Evolutionary conservation across 208 protist species (phyloP).

Genomic region (Trypanosoma conorhini): DNA sequence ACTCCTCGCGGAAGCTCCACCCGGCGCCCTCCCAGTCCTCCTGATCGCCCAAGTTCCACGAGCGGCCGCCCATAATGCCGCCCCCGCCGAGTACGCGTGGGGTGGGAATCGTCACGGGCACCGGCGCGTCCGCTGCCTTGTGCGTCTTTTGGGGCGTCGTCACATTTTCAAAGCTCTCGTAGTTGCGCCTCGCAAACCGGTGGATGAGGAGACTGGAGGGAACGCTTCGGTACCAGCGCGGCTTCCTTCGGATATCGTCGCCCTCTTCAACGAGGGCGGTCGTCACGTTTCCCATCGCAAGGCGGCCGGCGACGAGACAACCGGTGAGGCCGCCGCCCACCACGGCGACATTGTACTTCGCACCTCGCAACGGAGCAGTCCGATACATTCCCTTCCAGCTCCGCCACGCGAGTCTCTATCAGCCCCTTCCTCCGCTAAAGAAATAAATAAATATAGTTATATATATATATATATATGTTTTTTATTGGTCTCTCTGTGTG

Average conservation of each 20-base stretch:
- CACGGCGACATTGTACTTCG: slow-evolving; percentile 59
- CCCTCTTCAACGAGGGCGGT: slow-evolving; percentile 74
- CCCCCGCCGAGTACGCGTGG: slow-evolving; percentile 74
- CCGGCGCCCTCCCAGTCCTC: slow-evolving; percentile 59
- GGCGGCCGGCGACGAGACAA: slow-evolving; percentile 68
- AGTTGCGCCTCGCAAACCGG: slow-evolving; percentile 55
- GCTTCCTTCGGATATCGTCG: slow-evolving; percentile 53
- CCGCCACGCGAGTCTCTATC: neutral
- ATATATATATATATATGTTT: too few relatives aligned
- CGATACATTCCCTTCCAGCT: slow-evolving; percentile 3
- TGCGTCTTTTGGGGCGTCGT: too few relatives aligned
- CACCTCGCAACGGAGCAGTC: neutral
- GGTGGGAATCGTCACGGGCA: slow-evolving; percentile 65
- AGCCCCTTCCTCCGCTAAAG: too few relatives aligned
- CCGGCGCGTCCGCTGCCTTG: slow-evolving; percentile 43
- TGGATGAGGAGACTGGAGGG: slow-evolving; percentile 58
- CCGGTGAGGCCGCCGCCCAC: slow-evolving; percentile 70
- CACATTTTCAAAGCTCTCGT: slow-evolving; percentile 51
- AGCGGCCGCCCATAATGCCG: slow-evolving; percentile 77
- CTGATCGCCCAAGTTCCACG: slow-evolving; percentile 73
- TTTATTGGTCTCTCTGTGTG: too few relatives aligned
- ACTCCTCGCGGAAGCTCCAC: slow-evolving; percentile 71
- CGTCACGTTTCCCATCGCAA: slow-evolving; percentile 70
- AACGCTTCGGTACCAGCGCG: slow-evolving; percentile 61
- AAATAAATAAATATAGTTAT: too few relatives aligned